Base-by-base conservation (phyloP, 345 rosid genomes). In the Euphorbia peplus region DNA sequence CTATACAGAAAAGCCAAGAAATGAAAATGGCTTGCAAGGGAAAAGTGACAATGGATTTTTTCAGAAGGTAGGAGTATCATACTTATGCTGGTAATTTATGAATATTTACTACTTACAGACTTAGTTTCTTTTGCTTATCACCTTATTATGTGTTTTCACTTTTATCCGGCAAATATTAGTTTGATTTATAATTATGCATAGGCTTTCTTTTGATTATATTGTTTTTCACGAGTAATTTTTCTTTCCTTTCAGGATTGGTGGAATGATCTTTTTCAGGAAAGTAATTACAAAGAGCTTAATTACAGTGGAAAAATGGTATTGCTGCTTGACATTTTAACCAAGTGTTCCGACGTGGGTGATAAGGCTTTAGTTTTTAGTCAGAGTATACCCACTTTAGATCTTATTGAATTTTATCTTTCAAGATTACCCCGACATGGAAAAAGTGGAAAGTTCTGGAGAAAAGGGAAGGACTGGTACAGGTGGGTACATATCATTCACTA, bases 391-490 rank as follows among this genome's bases (percentile, higher is more conserved):
- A 95, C 99, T 12, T 74, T 95, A 74, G 99, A 95, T 86, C 96
- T 95, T 75, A 92, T 95, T 75, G 97, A 95, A 78, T 79, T 90
- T 65, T 90, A 90, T 78, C 89, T 95, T 73, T 88, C 99, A 75
- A 86, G 82, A 80, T 78, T 92, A 66, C 76, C 89, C 71, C 92
- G 96, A 57, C 88, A 32, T 50, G 87, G 85, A 18, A 92, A 87
- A 69, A 78, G 65, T 24, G 97, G 90, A 68, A 95, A 92, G 83
- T 83, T 81, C 64, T 95, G 99, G 98, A 90, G 87, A 82, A 95
- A 90, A 67, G 95, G 92, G 55, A 92, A 92, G 76, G 99, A 95
- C 74, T 95, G 98, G 99, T 95, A 92, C 72, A 90, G 99, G 99
- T 95, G 70, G 42, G 97, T 82, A 60, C 57, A 16, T 66, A 25